These are phyloP conservation scores for Saprolegnia parasitica DNA, from an alignment of 352 stramenopile species.

Conservation along the genomic window DNA sequence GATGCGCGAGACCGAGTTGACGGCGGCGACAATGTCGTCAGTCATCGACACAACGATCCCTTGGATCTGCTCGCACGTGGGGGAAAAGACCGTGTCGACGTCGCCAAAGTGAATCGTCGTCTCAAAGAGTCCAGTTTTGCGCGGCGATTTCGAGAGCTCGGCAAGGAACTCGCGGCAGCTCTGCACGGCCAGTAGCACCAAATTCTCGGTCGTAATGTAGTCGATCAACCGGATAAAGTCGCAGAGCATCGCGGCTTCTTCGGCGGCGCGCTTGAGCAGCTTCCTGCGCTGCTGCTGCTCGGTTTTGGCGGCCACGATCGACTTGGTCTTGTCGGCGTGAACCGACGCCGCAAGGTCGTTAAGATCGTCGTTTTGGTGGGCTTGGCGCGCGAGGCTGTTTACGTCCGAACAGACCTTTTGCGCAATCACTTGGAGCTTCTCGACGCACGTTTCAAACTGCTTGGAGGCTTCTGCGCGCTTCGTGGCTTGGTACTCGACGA, in stretches of 20 bases:
- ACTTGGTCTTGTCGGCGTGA: slow-evolving; percentile 74
- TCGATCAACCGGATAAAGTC: slow-evolving; percentile 93
- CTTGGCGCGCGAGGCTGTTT: slow-evolving; percentile 69
- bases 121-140: slow-evolving; percentile 91
- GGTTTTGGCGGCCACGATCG: slow-evolving; percentile 89
- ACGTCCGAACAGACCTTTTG: slow-evolving; percentile 88
- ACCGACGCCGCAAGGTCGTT: slow-evolving; percentile 39
- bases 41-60: slow-evolving; percentile 85
- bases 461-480: slow-evolving; percentile 85
- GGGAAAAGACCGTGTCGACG: slow-evolving; percentile 76
- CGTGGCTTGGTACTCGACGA: slow-evolving; percentile 86
- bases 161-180: slow-evolving; percentile 83
- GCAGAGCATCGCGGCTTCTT: slow-evolving; percentile 87
- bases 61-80: slow-evolving; percentile 86
- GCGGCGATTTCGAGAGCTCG: slow-evolving; percentile 81
- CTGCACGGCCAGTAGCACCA: slow-evolving; percentile 80
- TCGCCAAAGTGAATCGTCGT: slow-evolving; percentile 89
- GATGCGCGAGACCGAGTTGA: slow-evolving; percentile 85
- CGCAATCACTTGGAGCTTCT: slow-evolving; percentile 86
- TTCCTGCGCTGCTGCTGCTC: slow-evolving; percentile 80
- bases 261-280: slow-evolving; percentile 74
- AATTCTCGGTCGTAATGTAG: slow-evolving; percentile 89
- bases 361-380: slow-evolving; percentile 30
- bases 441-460: slow-evolving; percentile 87
- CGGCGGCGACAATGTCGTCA: slow-evolving; percentile 83